These are phyloP conservation scores for Coprinopsis strossmayeri DNA, from an alignment of 768 basidiomycete species.

Conservation along the genomic window DNA sequence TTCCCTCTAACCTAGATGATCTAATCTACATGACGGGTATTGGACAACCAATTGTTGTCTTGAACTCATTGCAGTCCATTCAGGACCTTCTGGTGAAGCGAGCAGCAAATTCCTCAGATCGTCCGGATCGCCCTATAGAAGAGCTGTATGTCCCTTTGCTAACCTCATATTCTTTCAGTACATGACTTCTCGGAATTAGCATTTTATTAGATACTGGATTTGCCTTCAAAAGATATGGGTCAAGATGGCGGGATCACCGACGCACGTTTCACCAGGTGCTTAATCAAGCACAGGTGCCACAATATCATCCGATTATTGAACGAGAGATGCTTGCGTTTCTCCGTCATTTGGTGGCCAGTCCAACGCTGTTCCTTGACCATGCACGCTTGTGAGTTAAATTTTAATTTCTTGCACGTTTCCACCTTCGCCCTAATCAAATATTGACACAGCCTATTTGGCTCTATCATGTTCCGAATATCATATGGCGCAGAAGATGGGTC, in stretches of 20 bases:
- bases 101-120: not conserved
- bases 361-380: conserved; percentile 18
- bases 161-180: not conserved
- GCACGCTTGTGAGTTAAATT: conserved; percentile 12
- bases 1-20: not conserved
- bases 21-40: not conserved
- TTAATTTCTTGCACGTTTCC: not conserved
- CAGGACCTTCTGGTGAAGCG: not conserved
- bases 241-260: conserved; percentile 22
- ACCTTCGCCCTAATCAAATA: not conserved
- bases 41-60: not conserved
- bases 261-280: conserved; percentile 19
- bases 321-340: conserved; percentile 18
- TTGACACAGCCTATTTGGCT: conserved; percentile 2
- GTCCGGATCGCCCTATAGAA: not conserved
- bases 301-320: conserved; percentile 20
- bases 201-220: conserved; percentile 19
- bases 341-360: conserved; percentile 14
- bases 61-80: not conserved
- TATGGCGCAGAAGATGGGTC: conserved; percentile 23
- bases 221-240: conserved; percentile 19
- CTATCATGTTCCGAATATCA: conserved; percentile 17
- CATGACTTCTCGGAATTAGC: conserved; percentile 4
- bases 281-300: conserved; percentile 16
- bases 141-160: not conserved